A percentile compares a stretch with the other conserved stretches of the same genome.
Evolutionary conservation across 1,284 basidiomycete species (phyloP).

Genomic region (Coriolopsis trogii): DNA sequence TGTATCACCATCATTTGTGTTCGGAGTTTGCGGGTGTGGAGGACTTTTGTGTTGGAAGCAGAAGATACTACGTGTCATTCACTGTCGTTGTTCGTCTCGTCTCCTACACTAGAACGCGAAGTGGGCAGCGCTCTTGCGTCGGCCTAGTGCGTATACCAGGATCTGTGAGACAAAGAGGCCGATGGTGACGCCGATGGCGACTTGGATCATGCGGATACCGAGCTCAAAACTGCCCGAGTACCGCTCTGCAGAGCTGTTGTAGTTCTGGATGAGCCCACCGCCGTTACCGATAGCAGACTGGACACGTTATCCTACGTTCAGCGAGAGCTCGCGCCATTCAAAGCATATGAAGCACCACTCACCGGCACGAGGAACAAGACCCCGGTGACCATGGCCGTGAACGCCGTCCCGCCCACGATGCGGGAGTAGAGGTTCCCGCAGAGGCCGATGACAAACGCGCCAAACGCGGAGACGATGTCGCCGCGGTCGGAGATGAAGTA

Average conservation of each 20-base stretch:
- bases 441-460: constrained; percentile 81
- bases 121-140: constrained; percentile 71
- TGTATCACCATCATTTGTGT: constrained; percentile 3
- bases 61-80: too few relatives aligned
- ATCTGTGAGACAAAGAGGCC: constrained; percentile 83
- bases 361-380: constrained; percentile 85
- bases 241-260: constrained; percentile 63
- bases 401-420: constrained; percentile 77
- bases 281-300: constrained; percentile 86
- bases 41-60: neutral
- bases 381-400: constrained; percentile 89
- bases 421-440: constrained; percentile 84
- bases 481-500: constrained; percentile 44
- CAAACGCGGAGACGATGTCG: constrained; percentile 70
- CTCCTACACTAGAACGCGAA: constrained; percentile 70
- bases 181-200: constrained; percentile 86
- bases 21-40: neutral
- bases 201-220: constrained; percentile 79
- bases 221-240: constrained; percentile 71
- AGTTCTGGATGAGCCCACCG: constrained; percentile 77
- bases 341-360: constrained; percentile 38
- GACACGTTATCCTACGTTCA: neutral
- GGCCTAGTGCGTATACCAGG: constrained; percentile 76
- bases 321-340: too few relatives aligned
- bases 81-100: neutral